These are phyloP conservation scores for Raffaelea arxii DNA, from an alignment of 2,329 filamentous ascomycete genomes.

Conservation along the genomic window DNA sequence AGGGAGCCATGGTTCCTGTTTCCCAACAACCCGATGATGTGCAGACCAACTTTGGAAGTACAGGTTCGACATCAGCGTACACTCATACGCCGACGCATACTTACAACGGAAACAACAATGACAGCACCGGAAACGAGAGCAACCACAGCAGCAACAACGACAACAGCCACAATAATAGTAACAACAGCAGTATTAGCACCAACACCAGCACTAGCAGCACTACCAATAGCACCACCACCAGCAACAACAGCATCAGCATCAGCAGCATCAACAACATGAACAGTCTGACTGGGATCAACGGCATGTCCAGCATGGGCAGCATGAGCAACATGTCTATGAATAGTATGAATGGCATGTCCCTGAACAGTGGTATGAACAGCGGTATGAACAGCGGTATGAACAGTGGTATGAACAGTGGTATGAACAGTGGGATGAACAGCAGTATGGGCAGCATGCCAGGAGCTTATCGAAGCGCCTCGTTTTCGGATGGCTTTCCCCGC, in stretches of 20 bases:
- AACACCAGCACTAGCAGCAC: not conserved
- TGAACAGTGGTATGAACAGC: too few relatives aligned
- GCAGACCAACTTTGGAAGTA: constrained; percentile 22
- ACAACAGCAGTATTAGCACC: not conserved
- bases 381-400: too few relatives aligned
- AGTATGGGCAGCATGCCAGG: constrained; percentile 50
- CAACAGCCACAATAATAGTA: not conserved
- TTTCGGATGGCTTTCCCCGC: constrained; percentile 37
- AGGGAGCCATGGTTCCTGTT: constrained; percentile 32
- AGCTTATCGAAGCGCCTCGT: constrained; percentile 42
- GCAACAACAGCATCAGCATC: not conserved
- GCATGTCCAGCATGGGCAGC: too few relatives aligned
- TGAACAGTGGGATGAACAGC: too few relatives aligned
- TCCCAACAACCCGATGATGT: constrained; percentile 27
- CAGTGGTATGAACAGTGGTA: too few relatives aligned
- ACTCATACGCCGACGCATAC: too few relatives aligned
- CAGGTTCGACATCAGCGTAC: too few relatives aligned
- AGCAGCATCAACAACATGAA: not conserved
- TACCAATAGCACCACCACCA: not conserved
- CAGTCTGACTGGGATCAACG: too few relatives aligned
- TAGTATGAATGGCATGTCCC: too few relatives aligned
- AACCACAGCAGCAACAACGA: not conserved
- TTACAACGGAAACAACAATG: constrained; percentile 29
- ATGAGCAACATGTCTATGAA: too few relatives aligned
- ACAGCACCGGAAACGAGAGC: too few relatives aligned